Evolutionary conservation across 73 alveolate genomes (phyloP), one percentile per base, ranked within the genome.

Genomic region (Paramecium sexaurelia): DNA sequence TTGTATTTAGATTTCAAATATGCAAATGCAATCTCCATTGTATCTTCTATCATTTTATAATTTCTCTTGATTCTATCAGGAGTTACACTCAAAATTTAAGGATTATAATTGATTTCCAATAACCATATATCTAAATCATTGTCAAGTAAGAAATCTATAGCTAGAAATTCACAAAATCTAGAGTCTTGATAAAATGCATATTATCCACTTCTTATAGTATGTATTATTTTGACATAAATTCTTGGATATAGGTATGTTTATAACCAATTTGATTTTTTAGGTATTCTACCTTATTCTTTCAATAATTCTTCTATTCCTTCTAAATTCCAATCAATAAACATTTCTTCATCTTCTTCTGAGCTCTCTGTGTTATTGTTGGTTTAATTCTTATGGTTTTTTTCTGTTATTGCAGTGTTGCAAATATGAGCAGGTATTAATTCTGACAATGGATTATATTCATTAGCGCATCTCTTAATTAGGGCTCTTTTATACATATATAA

Each of bases 281-380:
- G 27, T 40, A 78, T 78, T 78, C 90, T 78, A 9, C 73, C 73
- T 45, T 78, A 17, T 43, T 78, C 90, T 41, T 40, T 78, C 19
- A 78, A 43, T 39, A 78, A 45, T 45, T 78, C 26, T 43, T 78
- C 90, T 13, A 78, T 24, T 5, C 90, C 90, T 15, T 78, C 90
- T 78, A 78, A 78, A 78, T 78, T 43, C 90, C 90, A 78, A 78
- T 78, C 90, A 20, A 78, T 78, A 17, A 78, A 78, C 71, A 78
- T 40, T 27, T 78, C 90, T 9, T 78, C 90, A 20, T 78, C 90
- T 43, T 39, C 90, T 20, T 22, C 41, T 40, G 8, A 33, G 9
- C 36, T 17, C 20, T 78, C 75, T 17, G 6, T 7, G 15, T 10
- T 7, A 13, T 43, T 29, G 19, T 27, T 22, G 15, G 41, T 39